Evolutionary conservation across 169 alveolate genomes (phyloP).

Genomic region (Eimeria maxima): DNA sequence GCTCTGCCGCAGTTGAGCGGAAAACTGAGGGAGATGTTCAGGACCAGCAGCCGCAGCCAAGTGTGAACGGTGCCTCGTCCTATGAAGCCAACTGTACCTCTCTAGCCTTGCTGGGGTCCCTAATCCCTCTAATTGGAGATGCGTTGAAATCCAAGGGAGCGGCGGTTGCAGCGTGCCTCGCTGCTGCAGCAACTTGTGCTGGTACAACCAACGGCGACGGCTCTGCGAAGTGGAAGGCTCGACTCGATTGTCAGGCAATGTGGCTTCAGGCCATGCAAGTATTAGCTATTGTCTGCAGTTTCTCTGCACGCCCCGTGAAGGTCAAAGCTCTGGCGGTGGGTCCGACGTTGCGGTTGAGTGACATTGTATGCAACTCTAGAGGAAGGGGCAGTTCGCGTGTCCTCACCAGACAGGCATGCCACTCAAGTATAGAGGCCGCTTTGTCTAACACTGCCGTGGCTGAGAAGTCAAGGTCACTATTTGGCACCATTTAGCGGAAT

Average conservation of each 20-base stretch:
- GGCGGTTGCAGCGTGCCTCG: constrained; percentile 39
- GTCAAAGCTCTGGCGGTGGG: constrained; percentile 77
- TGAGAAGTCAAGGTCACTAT: not conserved
- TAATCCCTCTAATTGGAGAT: not conserved
- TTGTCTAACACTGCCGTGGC: not conserved
- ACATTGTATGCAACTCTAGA: not conserved
- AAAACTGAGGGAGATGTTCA: constrained; percentile 30
- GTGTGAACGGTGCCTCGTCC: constrained; percentile 32
- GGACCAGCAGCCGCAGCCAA: constrained; percentile 33
- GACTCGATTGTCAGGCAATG: constrained; percentile 65
- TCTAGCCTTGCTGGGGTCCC: constrained; percentile 29
- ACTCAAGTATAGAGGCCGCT: not conserved
- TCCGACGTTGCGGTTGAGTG: not conserved
- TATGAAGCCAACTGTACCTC: constrained; percentile 58
- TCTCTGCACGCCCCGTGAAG: constrained; percentile 77
- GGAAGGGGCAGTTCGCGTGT: not conserved
- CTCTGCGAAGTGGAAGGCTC: constrained; percentile 16
- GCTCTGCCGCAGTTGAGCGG: constrained; percentile 10
- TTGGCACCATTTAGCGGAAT: not conserved
- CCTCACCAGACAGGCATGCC: not conserved
- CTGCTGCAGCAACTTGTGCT: constrained; percentile 61
- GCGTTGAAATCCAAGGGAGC: constrained; percentile 36
- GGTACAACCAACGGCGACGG: constrained; percentile 1
- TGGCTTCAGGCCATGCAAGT: constrained; percentile 81
- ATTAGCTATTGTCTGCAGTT: constrained; percentile 79